Evolutionary conservation across 805 yeast species (phyloP).

Genomic region (Metschnikowia continentalis): DNA sequence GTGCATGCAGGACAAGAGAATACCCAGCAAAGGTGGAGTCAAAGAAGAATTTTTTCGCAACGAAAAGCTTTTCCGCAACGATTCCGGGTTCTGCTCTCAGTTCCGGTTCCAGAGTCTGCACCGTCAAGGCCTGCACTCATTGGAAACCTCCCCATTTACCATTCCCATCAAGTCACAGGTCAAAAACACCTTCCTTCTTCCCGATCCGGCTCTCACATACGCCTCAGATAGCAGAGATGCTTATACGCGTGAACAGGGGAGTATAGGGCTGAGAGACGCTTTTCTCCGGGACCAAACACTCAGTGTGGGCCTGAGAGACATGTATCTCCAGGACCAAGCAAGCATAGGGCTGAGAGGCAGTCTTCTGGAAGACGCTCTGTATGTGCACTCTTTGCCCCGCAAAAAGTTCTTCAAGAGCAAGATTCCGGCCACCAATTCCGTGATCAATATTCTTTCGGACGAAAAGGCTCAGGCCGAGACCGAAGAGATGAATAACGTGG

Average conservation of each 20-base stretch:
- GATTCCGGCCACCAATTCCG: slow-evolving; percentile 23
- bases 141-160: slow-evolving; percentile 27
- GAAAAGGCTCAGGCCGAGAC: slow-evolving; percentile 2
- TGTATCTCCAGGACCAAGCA: too few relatives aligned
- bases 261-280: not conserved
- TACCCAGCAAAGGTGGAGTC: too few relatives aligned
- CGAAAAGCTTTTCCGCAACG: too few relatives aligned
- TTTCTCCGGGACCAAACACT: not conserved
- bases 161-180: slow-evolving; percentile 22
- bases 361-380: not conserved
- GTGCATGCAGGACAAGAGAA: not conserved
- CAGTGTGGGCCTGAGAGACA: not conserved
- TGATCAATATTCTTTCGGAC: slow-evolving; percentile 18
- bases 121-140: slow-evolving; percentile 16
- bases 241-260: not conserved
- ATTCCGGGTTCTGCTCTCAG: not conserved
- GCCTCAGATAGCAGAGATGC: not conserved
- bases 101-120: slow-evolving; percentile 4
- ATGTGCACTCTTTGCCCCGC: slow-evolving; percentile 18
- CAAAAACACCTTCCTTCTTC: slow-evolving; percentile 26
- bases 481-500: slow-evolving; percentile 13
- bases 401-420: slow-evolving; percentile 29
- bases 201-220: slow-evolving; percentile 34
- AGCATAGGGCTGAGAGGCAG: not conserved
- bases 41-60: too few relatives aligned